Evolutionary conservation across 192 early-diverging fungal genomes (phyloP).

Genomic region (Umbelopsis sp.): DNA sequence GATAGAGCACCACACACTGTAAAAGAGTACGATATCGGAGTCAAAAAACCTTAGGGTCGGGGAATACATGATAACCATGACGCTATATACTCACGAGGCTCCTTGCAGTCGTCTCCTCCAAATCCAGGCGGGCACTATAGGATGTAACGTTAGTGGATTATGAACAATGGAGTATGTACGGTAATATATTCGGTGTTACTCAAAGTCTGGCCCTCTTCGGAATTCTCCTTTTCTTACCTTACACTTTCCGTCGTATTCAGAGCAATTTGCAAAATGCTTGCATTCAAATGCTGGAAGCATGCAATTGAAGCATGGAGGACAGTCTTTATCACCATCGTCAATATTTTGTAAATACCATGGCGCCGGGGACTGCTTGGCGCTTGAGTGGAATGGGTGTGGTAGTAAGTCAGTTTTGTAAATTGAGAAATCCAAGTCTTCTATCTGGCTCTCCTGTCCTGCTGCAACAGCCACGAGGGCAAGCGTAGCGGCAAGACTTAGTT

Average conservation of each 20-base stretch:
- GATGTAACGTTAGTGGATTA: background rate
- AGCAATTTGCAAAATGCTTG: conserved; percentile 74
- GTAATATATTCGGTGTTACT: background rate
- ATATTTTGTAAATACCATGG: conserved; percentile 3
- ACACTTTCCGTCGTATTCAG: conserved; percentile 73
- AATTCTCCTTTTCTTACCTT: conserved; percentile 1
- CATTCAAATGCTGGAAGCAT: conserved; percentile 73
- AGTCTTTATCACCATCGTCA: conserved; percentile 39
- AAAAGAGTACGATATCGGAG: conserved; percentile 1
- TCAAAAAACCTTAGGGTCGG: background rate
- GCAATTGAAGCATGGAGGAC: conserved; percentile 88
- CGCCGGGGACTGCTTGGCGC: conserved; percentile 5
- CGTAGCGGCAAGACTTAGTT: background rate
- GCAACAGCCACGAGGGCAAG: background rate
- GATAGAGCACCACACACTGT: conserved; percentile 74
- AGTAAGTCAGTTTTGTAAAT: conserved; percentile 8
- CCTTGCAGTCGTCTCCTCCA: conserved; percentile 76
- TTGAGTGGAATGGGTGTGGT: conserved; percentile 13
- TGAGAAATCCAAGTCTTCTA: conserved; percentile 4
- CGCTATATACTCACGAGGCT: conserved; percentile 55
- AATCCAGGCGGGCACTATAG: conserved; percentile 72
- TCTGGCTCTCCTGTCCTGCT: background rate
- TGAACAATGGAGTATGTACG: background rate
- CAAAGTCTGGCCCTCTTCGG: background rate
- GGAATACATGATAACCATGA: background rate